Conservation (phyloP, 306 rosid species). For the Ormosia emarginata region DNA sequence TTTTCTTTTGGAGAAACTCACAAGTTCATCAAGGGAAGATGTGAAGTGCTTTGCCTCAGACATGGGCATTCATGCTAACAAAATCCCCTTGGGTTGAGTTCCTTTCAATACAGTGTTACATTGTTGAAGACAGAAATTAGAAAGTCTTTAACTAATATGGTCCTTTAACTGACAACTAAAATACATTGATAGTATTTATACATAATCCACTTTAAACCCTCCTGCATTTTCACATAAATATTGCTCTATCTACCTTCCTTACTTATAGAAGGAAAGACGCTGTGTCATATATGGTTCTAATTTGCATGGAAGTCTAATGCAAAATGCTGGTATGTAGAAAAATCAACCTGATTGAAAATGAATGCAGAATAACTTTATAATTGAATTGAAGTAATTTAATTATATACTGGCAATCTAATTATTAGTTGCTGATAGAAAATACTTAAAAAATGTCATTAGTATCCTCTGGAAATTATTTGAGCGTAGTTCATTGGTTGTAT, state of each 20-base stretch:
- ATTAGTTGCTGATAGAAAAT: conserved; percentile 14
- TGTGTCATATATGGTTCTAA: neutral
- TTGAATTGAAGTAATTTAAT: neutral
- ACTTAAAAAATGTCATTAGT: neutral
- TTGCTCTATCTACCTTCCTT: neutral
- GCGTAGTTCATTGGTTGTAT: conserved; percentile 1
- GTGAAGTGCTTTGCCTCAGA: neutral
- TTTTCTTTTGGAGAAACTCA: conserved; percentile 7
- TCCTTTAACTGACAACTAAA: neutral
- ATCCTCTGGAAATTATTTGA: conserved; percentile 10
- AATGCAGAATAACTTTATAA: neutral
- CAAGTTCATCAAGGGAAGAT: neutral
- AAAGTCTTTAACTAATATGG: neutral
- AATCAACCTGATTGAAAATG: conserved; percentile 9
- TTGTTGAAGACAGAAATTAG: conserved; percentile 4
- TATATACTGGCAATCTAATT: neutral
- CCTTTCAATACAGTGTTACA: neutral
- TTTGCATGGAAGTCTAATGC: neutral
- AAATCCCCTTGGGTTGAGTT: neutral
- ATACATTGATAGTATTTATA: neutral
- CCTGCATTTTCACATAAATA: neutral
- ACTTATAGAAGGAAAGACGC: neutral
- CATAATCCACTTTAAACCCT: neutral
- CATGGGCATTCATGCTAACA: neutral
- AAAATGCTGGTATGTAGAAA: conserved; percentile 6